phyloP scores from a whole-genome alignment of 73 alveolate genomes.

The Durusdinium trenchii region DNA sequence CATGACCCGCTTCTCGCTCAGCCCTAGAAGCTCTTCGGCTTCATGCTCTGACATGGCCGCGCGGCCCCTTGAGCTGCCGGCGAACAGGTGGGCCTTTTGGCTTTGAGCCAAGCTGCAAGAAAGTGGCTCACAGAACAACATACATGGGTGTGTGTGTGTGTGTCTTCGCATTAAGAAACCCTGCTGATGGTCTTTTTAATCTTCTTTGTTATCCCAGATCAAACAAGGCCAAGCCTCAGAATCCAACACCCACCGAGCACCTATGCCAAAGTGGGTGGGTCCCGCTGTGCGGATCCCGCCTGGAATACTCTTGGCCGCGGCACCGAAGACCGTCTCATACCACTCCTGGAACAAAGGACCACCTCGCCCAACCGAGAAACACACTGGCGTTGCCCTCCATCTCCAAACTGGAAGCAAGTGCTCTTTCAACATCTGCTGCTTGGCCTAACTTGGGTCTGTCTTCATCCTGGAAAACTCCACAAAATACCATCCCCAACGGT shows the following conservation, averaged over 20 bases:
- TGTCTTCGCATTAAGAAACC: no score
- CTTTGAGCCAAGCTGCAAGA: no score
- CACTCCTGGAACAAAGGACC: conserved; percentile 41
- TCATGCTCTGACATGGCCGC: no score
- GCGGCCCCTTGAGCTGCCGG: no score
- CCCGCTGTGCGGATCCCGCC: background rate
- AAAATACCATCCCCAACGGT: background rate
- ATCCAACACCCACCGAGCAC: background rate
- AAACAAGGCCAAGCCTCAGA: background rate
- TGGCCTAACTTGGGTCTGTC: background rate
- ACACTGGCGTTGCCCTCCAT: background rate
- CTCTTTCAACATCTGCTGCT: background rate
- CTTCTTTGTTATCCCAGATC: no score
- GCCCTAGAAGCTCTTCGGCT: no score
- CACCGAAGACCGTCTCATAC: conserved; percentile 80
- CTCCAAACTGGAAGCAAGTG: background rate
- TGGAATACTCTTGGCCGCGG: conserved; percentile 89
- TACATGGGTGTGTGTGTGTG: no score
- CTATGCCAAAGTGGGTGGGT: background rate
- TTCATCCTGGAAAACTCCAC: no score
- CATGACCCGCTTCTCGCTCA: no score
- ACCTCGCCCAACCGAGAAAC: background rate
- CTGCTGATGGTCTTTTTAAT: no score
- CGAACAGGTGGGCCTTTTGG: no score
- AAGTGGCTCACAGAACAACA: no score